Evolutionary conservation across 2,329 filamentous ascomycete species (phyloP).

Genomic region (Beauveria sp.): DNA sequence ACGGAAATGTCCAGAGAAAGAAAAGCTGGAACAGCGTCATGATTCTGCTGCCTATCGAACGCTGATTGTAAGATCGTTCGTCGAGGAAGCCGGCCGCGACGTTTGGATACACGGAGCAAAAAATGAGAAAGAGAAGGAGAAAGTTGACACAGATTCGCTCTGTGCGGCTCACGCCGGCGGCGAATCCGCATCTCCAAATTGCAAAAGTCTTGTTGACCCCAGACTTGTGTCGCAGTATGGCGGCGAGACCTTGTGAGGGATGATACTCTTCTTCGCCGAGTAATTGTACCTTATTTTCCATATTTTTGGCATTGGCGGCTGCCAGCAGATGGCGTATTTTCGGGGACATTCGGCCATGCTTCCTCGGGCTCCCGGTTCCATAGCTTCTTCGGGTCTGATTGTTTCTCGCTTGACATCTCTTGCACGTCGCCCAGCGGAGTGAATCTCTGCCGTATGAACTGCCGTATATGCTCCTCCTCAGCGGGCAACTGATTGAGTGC

Average conservation of each 20-base stretch:
- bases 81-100: slow-evolving; percentile 15
- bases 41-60: slow-evolving; percentile 15
- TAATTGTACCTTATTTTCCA: slow-evolving; percentile 13
- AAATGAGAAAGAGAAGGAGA: slow-evolving; percentile 16
- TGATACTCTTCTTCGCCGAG: slow-evolving; percentile 12
- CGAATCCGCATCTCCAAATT: slow-evolving; percentile 15
- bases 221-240: slow-evolving; percentile 3
- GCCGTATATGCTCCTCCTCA: slow-evolving; percentile 10
- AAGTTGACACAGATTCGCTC: slow-evolving; percentile 14
- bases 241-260: neutral
- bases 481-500: slow-evolving; percentile 6
- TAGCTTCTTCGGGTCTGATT: neutral
- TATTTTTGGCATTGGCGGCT: slow-evolving; percentile 12
- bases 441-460: slow-evolving; percentile 8
- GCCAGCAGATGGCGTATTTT: slow-evolving; percentile 7
- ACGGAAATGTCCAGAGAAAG: slow-evolving; percentile 15
- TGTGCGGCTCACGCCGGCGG: slow-evolving; percentile 6
- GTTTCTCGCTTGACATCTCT: neutral
- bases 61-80: slow-evolving; percentile 16
- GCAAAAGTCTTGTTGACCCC: slow-evolving; percentile 12
- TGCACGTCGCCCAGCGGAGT: neutral
- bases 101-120: slow-evolving; percentile 14
- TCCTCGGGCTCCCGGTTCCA: slow-evolving; percentile 3
- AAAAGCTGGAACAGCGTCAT: slow-evolving; percentile 14
- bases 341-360: slow-evolving; percentile 11